phyloP scores from a whole-genome alignment of 495 filamentous ascomycete species.

The Tuber melanosporum region DNA sequence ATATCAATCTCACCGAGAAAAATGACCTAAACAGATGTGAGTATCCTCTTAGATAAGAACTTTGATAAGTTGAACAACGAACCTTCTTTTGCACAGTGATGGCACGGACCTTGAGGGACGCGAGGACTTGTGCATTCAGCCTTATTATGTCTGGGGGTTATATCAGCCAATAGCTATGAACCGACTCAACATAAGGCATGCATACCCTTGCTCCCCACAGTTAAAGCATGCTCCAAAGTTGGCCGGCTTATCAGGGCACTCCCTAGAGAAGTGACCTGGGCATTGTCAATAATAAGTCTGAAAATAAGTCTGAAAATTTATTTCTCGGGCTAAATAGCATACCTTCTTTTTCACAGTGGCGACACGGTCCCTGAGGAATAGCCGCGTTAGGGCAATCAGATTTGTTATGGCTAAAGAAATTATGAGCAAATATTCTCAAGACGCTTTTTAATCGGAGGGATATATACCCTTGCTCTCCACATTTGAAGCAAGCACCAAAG shows the following conservation, averaged over 20 bases:
- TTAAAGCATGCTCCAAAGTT: slow-evolving; percentile 63
- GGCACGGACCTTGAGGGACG: slow-evolving; percentile 66
- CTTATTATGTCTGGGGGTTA: slow-evolving; percentile 48
- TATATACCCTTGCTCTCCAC: slow-evolving; percentile 63
- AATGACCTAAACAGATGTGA: slow-evolving; percentile 24
- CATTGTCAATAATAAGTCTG: neutral
- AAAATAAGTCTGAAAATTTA: neutral
- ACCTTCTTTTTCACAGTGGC: slow-evolving; percentile 55
- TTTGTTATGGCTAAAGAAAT: slow-evolving; percentile 49
- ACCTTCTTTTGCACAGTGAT: slow-evolving; percentile 57
- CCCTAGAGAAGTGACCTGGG: slow-evolving; percentile 46
- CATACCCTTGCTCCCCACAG: slow-evolving; percentile 68
- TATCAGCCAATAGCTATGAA: slow-evolving; percentile 22
- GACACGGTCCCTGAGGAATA: slow-evolving; percentile 64
- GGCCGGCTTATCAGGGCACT: slow-evolving; percentile 64
- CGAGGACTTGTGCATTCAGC: slow-evolving; percentile 55
- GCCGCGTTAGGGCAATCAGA: slow-evolving; percentile 55
- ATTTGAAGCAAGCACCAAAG: slow-evolving; percentile 66
- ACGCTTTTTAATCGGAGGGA: neutral
- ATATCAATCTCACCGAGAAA: slow-evolving; percentile 42
- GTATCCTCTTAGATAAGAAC: neutral
- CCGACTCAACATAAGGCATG: neutral
- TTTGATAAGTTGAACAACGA: neutral
- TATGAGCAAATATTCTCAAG: slow-evolving; percentile 21
- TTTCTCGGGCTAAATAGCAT: neutral